Evolutionary conservation across 306 rosid species (phyloP).

Genomic region (Benincasa hispida): DNA sequence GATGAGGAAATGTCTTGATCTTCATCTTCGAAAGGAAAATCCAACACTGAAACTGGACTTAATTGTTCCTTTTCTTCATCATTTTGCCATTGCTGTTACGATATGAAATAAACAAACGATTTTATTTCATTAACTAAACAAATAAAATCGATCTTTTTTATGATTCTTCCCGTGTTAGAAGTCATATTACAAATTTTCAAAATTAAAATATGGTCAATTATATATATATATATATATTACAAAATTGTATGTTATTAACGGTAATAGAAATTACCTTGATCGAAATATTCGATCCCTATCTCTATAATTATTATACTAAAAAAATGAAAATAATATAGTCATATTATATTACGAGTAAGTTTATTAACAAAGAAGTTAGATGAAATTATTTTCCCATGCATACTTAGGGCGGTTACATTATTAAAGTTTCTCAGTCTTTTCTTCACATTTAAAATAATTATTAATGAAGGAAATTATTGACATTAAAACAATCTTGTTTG

Average conservation of each 20-base stretch:
- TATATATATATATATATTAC: no score
- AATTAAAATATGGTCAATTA: no score
- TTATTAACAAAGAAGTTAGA: no score
- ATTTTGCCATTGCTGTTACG: slow-evolving; percentile 40
- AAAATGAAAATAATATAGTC: not conserved
- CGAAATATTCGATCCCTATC: no score
- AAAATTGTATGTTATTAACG: no score
- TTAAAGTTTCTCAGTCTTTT: not conserved
- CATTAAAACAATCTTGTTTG: not conserved
- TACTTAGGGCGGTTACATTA: not conserved
- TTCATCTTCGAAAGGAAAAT: slow-evolving; percentile 67
- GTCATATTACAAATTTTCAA: not conserved
- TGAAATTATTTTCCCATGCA: not conserved
- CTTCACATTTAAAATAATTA: not conserved
- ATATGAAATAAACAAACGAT: not conserved
- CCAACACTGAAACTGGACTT: slow-evolving; percentile 75
- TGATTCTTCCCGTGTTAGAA: not conserved
- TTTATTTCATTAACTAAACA: not conserved
- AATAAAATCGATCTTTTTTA: no score
- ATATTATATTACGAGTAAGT: not conserved
- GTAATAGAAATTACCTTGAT: no score
- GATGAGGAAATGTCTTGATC: slow-evolving; percentile 25
- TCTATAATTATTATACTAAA: no score
- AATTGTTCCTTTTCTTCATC: slow-evolving; percentile 61
- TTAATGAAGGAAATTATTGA: not conserved